phyloP scores from a whole-genome alignment of 1,284 basidiomycete species.

The Malassezia globosa region DNA sequence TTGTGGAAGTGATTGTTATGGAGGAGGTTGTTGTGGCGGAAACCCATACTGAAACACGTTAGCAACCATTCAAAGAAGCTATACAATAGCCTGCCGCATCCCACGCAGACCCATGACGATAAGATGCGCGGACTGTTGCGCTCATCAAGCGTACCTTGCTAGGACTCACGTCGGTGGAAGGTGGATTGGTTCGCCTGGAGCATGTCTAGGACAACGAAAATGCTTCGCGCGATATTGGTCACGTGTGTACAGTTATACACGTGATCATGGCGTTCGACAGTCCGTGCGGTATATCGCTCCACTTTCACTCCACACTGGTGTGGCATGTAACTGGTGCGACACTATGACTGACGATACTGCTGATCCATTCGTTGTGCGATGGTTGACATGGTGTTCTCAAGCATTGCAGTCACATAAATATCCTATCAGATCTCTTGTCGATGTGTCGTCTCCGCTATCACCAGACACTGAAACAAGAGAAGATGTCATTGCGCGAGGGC shows the following conservation, averaged over 20 bases:
- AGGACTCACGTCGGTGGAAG: conserved; percentile 19
- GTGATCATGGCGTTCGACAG: neutral
- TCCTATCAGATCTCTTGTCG: too few species aligned
- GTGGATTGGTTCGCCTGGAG: conserved; percentile 5
- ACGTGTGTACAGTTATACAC: conserved; percentile 14
- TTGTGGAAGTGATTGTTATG: conserved; percentile 86
- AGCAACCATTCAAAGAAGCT: neutral
- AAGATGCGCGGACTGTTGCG: neutral
- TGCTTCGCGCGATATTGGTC: conserved; percentile 1
- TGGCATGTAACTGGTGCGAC: too few species aligned
- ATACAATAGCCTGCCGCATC: neutral
- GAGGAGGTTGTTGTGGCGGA: conserved; percentile 47
- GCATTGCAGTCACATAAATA: neutral
- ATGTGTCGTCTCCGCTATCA: neutral
- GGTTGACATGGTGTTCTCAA: conserved; percentile 1
- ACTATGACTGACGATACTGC: too few species aligned
- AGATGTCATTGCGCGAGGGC: conserved; percentile 18
- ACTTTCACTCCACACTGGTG: neutral
- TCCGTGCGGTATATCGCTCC: neutral
- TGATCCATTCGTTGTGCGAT: conserved; percentile 1
- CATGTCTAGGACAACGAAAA: conserved; percentile 1
- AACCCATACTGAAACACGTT: conserved; percentile 31
- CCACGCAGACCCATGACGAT: neutral
- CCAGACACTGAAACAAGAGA: neutral
- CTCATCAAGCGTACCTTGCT: conserved; percentile 12